These are phyloP conservation scores for Saccharomyces hybrid DNA, from an alignment of 1,139 yeast species.

Conservation along the genomic window DNA sequence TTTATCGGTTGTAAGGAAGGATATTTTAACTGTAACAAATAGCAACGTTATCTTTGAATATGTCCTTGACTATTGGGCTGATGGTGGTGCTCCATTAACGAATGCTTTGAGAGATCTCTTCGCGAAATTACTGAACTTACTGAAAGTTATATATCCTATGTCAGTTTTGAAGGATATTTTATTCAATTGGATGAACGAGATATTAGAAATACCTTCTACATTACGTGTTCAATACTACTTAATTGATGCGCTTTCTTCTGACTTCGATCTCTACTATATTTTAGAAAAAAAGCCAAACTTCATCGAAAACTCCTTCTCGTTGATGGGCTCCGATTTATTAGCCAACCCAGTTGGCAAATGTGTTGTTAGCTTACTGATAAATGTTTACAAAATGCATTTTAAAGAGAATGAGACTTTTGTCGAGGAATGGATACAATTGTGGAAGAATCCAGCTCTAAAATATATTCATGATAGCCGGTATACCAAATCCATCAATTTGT, in stretches of 20 bases:
- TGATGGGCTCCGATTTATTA: conserved; percentile 51
- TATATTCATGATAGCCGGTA: conserved; percentile 30
- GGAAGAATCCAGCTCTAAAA: conserved; percentile 41
- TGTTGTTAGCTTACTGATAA: conserved; percentile 41
- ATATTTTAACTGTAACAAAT: conserved; percentile 21
- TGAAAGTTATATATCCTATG: conserved; percentile 26
- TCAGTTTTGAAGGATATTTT: conserved; percentile 27
- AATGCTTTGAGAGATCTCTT: conserved; percentile 60
- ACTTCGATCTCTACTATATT: conserved; percentile 38
- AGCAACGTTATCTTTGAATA: conserved; percentile 43
- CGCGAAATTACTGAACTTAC: conserved; percentile 41
- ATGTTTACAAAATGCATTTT: conserved; percentile 29
- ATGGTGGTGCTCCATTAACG: conserved; percentile 61
- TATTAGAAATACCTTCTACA: conserved; percentile 40
- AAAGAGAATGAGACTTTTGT: conserved; percentile 15
- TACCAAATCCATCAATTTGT: conserved; percentile 46
- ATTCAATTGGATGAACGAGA: conserved; percentile 39
- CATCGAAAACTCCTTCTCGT: conserved; percentile 38
- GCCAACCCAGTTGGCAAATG: conserved; percentile 66
- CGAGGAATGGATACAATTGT: conserved; percentile 44
- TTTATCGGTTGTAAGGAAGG: conserved; percentile 15
- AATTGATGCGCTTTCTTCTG: conserved; percentile 48
- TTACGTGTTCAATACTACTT: conserved; percentile 55
- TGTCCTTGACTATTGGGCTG: conserved; percentile 62
- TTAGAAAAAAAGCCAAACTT: conserved; percentile 40